phyloP scores from a whole-genome alignment of 108 stramenopile genomes.

The Schizochytrium sp. region DNA sequence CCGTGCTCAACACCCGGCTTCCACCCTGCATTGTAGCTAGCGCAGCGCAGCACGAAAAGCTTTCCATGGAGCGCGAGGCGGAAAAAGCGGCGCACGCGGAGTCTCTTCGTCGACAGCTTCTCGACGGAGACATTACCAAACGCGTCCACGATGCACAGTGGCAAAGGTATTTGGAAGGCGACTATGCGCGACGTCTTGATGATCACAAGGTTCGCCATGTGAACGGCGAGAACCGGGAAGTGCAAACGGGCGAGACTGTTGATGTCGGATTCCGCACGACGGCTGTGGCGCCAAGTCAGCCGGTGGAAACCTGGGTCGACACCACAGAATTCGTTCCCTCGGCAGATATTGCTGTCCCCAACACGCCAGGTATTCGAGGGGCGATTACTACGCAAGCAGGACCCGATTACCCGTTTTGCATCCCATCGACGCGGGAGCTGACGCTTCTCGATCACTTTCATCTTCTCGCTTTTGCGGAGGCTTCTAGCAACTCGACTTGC shows the following conservation, averaged over 20 bases:
- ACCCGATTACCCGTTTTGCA: conserved; percentile 55
- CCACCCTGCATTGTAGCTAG: neutral
- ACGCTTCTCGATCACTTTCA: conserved; percentile 58
- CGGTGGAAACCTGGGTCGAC: conserved; percentile 22
- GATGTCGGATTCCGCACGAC: conserved; percentile 59
- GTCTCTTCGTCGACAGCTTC: neutral
- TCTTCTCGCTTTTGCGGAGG: conserved; percentile 42
- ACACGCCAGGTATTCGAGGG: conserved; percentile 39
- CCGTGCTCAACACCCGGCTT: neutral
- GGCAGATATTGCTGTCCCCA: conserved; percentile 47
- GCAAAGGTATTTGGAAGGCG: neutral
- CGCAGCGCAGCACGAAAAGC: neutral
- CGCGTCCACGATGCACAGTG: neutral
- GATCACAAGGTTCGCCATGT: neutral
- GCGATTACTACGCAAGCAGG: conserved; percentile 55
- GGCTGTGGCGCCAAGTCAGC: conserved; percentile 17
- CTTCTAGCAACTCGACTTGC: conserved; percentile 48
- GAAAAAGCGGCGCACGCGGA: neutral
- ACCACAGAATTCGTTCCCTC: conserved; percentile 41
- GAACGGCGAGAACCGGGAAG: conserved; percentile 44
- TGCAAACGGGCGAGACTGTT: conserved; percentile 48
- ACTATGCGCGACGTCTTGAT: neutral
- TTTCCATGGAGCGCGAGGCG: neutral
- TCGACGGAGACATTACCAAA: neutral
- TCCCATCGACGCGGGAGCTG: conserved; percentile 53